A percentile compares a stretch with the other conserved stretches of the same genome.
These are phyloP conservation scores for Tricholomella constricta DNA, from an alignment of 768 basidiomycete genomes.

Conservation along the genomic window DNA sequence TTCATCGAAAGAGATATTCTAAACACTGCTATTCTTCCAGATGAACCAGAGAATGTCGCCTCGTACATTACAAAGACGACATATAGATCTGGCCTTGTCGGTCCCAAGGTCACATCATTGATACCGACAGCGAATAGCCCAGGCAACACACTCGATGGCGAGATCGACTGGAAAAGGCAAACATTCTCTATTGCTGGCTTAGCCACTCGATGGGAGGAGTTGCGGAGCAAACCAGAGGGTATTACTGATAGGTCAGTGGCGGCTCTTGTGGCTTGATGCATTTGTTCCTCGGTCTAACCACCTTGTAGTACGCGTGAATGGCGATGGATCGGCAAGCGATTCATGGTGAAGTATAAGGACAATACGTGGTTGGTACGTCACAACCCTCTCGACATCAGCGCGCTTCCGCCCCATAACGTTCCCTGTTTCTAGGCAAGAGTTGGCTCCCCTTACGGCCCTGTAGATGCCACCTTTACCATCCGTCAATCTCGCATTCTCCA, in stretches of 20 bases:
- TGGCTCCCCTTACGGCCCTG: not conserved
- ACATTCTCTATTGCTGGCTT: not conserved
- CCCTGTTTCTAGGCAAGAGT: not conserved
- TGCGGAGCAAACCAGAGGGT: not conserved
- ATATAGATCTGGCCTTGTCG: not conserved
- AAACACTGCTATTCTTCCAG: conserved; percentile 1
- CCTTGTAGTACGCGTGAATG: conserved; percentile 5
- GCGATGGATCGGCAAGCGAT: not conserved
- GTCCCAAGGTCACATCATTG: not conserved
- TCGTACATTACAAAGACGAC: not conserved
- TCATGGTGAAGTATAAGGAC: conserved; percentile 2
- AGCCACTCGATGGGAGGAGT: not conserved
- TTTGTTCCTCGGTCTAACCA: not conserved
- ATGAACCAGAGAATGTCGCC: not conserved
- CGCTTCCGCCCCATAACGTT: not conserved
- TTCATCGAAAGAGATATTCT: conserved; percentile 1
- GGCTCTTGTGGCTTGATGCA: not conserved
- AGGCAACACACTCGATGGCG: too few species aligned
- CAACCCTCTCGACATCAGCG: not conserved
- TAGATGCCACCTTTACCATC: not conserved
- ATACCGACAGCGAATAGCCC: not conserved
- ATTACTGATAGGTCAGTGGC: not conserved
- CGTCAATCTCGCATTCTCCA: not conserved
- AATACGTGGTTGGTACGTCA: conserved; percentile 1
- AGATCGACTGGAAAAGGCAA: too few species aligned